Conservation (phyloP, 768 basidiomycete genomes). For the Lepiota brunneoincarnata region DNA sequence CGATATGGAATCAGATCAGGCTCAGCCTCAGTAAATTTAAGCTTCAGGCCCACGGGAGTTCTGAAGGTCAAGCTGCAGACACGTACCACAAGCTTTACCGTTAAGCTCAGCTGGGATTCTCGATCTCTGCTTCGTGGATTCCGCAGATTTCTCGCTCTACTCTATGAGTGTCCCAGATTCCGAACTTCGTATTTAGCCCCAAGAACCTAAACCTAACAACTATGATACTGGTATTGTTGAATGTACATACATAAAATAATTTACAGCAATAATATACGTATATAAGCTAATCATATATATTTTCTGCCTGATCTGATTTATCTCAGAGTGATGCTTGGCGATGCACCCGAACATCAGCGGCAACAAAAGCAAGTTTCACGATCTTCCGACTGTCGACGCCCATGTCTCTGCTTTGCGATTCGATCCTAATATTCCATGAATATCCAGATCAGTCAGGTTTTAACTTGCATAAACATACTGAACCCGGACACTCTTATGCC, state of each 20-base stretch:
- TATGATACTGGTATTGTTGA: not conserved
- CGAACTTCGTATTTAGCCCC: not conserved
- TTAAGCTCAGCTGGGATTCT: not conserved
- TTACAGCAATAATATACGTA: not conserved
- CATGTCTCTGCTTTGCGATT: slow-evolving; percentile 1
- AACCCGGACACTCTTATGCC: slow-evolving; percentile 10
- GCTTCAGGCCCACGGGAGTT: too few species aligned
- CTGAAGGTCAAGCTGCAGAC: not conserved
- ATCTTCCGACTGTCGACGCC: slow-evolving; percentile 3
- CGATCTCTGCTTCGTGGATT: not conserved
- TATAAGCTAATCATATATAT: not conserved
- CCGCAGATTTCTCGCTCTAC: too few species aligned
- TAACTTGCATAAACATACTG: not conserved
- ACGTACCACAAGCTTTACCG: not conserved
- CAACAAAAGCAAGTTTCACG: slow-evolving; percentile 5
- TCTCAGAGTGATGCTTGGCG: slow-evolving; percentile 9
- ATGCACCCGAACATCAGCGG: slow-evolving; percentile 4
- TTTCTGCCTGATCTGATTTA: not conserved
- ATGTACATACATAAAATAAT: not conserved
- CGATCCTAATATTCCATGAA: slow-evolving; percentile 6
- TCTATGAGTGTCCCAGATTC: too few species aligned
- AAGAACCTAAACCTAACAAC: not conserved
- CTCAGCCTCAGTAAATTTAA: too few species aligned
- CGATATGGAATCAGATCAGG: too few species aligned
- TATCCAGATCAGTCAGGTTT: not conserved